Base-by-base conservation (phyloP, 1,139 yeast genomes). In the Petasospora fabianii region DNA sequence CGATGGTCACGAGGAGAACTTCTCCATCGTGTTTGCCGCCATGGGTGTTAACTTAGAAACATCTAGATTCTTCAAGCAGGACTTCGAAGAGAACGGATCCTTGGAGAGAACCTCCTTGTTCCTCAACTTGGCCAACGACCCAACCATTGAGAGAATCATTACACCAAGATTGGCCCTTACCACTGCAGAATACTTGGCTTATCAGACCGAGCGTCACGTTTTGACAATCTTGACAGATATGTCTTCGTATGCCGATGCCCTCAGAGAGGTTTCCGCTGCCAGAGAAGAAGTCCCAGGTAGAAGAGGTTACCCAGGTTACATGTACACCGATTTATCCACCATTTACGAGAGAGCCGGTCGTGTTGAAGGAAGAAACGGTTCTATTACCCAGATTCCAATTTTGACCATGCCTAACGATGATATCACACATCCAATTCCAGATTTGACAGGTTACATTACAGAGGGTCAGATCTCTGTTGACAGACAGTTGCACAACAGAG, bases 251-350 rank as follows among this genome's bases (percentile, higher is more conserved):
- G 99, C 99, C 28, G 99, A 92, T 67, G 99, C 99, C 30, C 75
- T 92, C 62, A 90, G 99, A 80, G 99, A 92, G 73, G 98, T 92
- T 39, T 88, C 97, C 46, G 98, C 99, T 47, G 99, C 99, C 37
- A 86, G 99, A 77, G 99, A 92, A 72, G 99, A 92, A 72, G 99
- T 92, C 35, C 99, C 99, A 60, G 99, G 99, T 75, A 88, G 99
- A 79, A 88, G 99, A 81, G 99, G 99, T 74, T 92, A 92, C 69
- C 99, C 99, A 50, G 99, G 99, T 84, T 92, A 92, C 68, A 92
- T 92, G 99, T 92, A 92, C 72, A 92, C 99, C 37, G 98, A 92
- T 82, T 86, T 92, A 74, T 85, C 97, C 40, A 92, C 97, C 46
- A 88, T 92, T 61, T 92, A 92, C 66, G 99, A 92, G 73, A 85